Percentiles rank a stretch among this genome's conserved stretches.
These are phyloP conservation scores for Ceratobasidium sp. DNA, from an alignment of 1,284 basidiomycete genomes.

Conservation along the genomic window DNA sequence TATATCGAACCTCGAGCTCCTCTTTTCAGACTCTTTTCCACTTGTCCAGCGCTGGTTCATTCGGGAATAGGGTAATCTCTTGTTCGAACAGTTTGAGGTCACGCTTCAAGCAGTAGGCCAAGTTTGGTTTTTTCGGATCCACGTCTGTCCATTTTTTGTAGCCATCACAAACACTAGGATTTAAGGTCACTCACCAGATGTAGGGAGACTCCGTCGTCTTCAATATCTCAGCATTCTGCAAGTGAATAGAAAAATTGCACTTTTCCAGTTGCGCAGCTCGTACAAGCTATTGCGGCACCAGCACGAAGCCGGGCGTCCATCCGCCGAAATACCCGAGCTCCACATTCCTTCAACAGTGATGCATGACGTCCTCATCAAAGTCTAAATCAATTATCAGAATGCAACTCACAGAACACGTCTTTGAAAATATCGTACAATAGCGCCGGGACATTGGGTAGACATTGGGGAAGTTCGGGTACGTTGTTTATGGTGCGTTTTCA, in stretches of 20 bases:
- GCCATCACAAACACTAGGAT: background rate
- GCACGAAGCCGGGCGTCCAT: background rate
- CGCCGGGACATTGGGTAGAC: background rate
- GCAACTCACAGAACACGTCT: background rate
- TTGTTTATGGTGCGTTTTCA: background rate
- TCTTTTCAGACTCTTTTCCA: background rate
- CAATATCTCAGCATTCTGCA: background rate
- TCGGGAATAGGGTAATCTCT: background rate
- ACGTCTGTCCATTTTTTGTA: background rate
- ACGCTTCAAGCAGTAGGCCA: background rate
- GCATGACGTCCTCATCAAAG: background rate
- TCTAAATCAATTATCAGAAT: background rate
- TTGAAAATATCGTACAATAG: slow-evolving; percentile 1
- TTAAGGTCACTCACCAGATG: background rate
- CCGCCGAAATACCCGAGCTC: background rate
- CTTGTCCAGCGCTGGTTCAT: background rate
- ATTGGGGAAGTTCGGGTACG: background rate
- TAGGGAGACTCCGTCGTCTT: background rate
- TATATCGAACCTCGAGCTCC: background rate
- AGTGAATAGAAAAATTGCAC: background rate
- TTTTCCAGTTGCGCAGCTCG: background rate
- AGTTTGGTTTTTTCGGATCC: background rate
- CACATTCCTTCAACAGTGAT: background rate
- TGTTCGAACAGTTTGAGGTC: background rate
- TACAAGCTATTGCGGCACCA: background rate